Conservation (phyloP, 768 basidiomycete genomes). For the Suillus lakei region DNA sequence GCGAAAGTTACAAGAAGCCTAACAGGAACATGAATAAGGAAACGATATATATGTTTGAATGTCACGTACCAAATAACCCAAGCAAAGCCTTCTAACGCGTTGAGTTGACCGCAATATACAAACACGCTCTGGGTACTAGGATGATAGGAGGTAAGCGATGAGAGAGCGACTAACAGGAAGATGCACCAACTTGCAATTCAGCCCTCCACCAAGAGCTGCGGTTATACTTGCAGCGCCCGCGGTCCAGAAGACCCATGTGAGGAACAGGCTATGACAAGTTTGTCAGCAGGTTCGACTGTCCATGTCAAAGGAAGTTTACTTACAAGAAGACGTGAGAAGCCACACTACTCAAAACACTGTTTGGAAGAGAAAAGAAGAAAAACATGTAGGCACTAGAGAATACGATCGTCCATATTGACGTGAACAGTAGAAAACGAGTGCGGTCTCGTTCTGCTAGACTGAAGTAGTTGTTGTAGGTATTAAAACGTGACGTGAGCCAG, state of each 20-base stretch:
- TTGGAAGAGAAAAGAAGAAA: constrained; percentile 56
- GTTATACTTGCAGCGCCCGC: constrained; percentile 77
- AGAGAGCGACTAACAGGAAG: background rate
- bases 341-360: constrained; percentile 60
- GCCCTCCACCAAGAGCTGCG: constrained; percentile 63
- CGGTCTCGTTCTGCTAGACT: constrained; percentile 58
- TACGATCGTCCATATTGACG: constrained; percentile 73
- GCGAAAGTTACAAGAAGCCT: constrained; percentile 72
- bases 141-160: background rate
- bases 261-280: constrained; percentile 48
- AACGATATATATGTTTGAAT: background rate
- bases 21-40: constrained; percentile 6
- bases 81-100: constrained; percentile 74
- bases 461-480: constrained; percentile 56
- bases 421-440: constrained; percentile 70
- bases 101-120: constrained; percentile 76
- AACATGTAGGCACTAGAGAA: constrained; percentile 55
- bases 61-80: constrained; percentile 72
- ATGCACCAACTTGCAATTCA: constrained; percentile 65
- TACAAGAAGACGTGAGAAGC: constrained; percentile 68
- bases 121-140: constrained; percentile 47
- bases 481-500: constrained; percentile 70
- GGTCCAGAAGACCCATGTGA: constrained; percentile 83
- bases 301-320: constrained; percentile 31
- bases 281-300: constrained; percentile 3